These are phyloP conservation scores for Rickenella mellea DNA, from an alignment of 768 basidiomycete genomes.

Conservation along the genomic window DNA sequence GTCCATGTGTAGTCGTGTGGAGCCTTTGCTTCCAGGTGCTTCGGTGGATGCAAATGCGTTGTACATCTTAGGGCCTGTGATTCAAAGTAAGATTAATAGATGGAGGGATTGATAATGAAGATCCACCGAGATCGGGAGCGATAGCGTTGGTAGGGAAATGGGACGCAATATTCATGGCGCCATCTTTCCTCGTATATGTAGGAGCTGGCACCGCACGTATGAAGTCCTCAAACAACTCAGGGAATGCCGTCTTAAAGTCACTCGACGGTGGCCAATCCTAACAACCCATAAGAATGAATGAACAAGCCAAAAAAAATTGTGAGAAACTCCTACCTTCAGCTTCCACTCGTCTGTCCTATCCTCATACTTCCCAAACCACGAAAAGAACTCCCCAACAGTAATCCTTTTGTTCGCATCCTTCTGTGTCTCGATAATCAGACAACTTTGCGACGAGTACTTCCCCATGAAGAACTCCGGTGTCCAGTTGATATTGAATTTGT, in stretches of 20 bases:
- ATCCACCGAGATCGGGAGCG: constrained; percentile 69
- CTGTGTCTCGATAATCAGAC: constrained; percentile 79
- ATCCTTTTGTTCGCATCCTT: constrained; percentile 51
- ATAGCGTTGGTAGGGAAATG: constrained; percentile 79
- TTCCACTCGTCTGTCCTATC: constrained; percentile 55
- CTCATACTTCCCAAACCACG: constrained; percentile 60
- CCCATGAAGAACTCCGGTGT: constrained; percentile 73
- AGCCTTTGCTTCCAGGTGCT: constrained; percentile 61
- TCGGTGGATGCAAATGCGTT: constrained; percentile 76
- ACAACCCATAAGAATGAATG: neutral
- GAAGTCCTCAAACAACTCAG: constrained; percentile 82
- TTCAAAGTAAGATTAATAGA: neutral
- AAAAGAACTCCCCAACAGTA: constrained; percentile 74
- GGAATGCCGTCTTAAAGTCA: constrained; percentile 79
- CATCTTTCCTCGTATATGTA: constrained; percentile 85
- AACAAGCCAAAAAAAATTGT: constrained; percentile 1
- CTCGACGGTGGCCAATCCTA: constrained; percentile 90
- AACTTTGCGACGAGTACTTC: constrained; percentile 51
- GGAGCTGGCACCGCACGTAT: constrained; percentile 76
- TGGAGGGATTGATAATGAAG: neutral
- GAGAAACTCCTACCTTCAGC: constrained; percentile 46
- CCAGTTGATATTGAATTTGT: constrained; percentile 65
- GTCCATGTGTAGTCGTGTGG: constrained; percentile 88
- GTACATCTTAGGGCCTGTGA: constrained; percentile 84
- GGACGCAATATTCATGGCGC: constrained; percentile 78